A percentile compares a stretch with the other conserved stretches of the same genome.
Conservation (phyloP, 352 stramenopile genomes). For the Phytopythium oedochilum region DNA sequence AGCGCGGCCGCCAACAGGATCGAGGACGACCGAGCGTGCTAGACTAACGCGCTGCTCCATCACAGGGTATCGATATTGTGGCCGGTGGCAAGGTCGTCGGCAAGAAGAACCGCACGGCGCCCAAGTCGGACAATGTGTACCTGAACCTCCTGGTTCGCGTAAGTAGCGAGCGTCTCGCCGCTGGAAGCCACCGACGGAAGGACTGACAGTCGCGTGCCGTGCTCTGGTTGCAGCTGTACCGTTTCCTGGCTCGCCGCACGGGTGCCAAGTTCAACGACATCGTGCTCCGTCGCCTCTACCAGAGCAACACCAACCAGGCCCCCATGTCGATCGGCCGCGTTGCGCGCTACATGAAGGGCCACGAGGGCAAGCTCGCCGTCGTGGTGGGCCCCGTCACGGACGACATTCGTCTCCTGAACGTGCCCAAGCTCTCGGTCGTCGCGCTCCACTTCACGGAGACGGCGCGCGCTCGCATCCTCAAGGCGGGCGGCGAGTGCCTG, state of each 20-base stretch:
- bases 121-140: constrained; percentile 99
- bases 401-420: constrained; percentile 96
- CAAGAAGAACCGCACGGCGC: constrained; percentile 97
- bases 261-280: constrained; percentile 98
- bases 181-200: background rate
- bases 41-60: constrained; percentile 2
- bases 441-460: constrained; percentile 98
- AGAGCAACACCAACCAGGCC: constrained; percentile 98
- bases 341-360: constrained; percentile 97
- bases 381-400: constrained; percentile 99
- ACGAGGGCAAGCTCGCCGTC: constrained; percentile 98
- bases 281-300: constrained; percentile 98
- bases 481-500: constrained; percentile 98
- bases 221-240: constrained; percentile 62
- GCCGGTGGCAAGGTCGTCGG: constrained; percentile 97
- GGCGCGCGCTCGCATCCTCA: constrained; percentile 96
- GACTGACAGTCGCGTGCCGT: too few species aligned
- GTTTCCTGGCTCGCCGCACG: constrained; percentile 98
- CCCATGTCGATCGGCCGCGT: constrained; percentile 96
- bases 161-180: constrained; percentile 14
- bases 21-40: background rate
- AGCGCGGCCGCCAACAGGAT: background rate
- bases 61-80: constrained; percentile 99
- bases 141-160: constrained; percentile 96
- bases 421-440: constrained; percentile 95